phyloP scores from a whole-genome alignment of 139 green algal genomes.

The Picochlorum sp. region DNA sequence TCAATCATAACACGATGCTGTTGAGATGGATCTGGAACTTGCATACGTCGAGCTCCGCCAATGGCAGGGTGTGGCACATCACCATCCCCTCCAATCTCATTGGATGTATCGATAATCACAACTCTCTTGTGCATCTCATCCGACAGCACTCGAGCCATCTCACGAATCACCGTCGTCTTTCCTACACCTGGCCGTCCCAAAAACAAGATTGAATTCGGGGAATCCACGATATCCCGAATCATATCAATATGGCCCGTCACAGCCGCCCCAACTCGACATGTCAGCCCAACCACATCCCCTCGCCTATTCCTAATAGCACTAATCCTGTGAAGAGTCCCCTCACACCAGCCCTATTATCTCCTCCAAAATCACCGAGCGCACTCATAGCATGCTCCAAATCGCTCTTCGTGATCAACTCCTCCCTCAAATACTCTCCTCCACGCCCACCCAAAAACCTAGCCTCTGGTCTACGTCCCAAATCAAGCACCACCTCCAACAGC shows the following conservation, averaged over 20 bases:
- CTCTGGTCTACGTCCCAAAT: conserved; percentile 56
- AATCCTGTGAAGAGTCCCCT: conserved; percentile 74
- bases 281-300: conserved; percentile 85
- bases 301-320: conserved; percentile 75
- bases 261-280: conserved; percentile 90
- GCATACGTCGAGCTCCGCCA: conserved; percentile 85
- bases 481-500: conserved; percentile 70
- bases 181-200: conserved; percentile 81
- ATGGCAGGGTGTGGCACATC: conserved; percentile 92
- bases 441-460: conserved; percentile 53
- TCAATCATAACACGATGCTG: conserved; percentile 96
- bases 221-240: conserved; percentile 81
- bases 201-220: conserved; percentile 68
- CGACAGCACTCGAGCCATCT: conserved; percentile 81
- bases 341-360: conserved; percentile 74
- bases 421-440: conserved; percentile 52
- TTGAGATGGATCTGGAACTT: conserved; percentile 76
- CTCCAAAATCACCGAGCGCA: conserved; percentile 70
- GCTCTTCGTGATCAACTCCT: conserved; percentile 45
- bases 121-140: conserved; percentile 65
- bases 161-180: conserved; percentile 90
- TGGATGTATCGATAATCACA: conserved; percentile 70
- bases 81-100: conserved; percentile 87
- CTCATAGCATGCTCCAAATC: conserved; percentile 46
- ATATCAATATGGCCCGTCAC: conserved; percentile 90